These are phyloP conservation scores for Zoysia japonica DNA, from an alignment of 176 grass and related monocot genomes.

Conservation along the genomic window DNA sequence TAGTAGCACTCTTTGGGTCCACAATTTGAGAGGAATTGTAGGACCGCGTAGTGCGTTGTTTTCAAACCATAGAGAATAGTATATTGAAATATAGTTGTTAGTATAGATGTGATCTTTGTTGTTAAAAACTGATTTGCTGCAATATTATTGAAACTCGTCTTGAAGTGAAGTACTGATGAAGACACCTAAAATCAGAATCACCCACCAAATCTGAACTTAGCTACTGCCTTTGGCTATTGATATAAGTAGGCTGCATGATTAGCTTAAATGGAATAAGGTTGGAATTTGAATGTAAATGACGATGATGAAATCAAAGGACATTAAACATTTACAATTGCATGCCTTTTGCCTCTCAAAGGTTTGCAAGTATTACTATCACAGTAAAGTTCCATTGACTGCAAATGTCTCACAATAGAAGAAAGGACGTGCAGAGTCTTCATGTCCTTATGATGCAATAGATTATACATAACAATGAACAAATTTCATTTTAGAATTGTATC, in stretches of 20 bases:
- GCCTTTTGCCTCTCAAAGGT: not conserved
- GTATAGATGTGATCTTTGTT: not conserved
- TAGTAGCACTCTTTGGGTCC: too few relatives aligned
- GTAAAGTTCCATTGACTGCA: not conserved
- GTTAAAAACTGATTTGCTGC: not conserved
- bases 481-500: not conserved
- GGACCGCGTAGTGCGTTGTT: not conserved
- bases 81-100: not conserved
- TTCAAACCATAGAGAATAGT: not conserved
- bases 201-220: not conserved
- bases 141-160: not conserved
- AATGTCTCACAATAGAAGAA: not conserved
- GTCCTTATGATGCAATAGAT: not conserved
- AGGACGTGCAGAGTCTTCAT: not conserved
- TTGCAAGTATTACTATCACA: not conserved
- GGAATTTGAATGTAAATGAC: not conserved
- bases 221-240: not conserved
- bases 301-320: not conserved
- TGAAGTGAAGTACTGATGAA: not conserved
- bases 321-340: not conserved
- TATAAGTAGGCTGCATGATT: not conserved
- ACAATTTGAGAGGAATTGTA: not conserved
- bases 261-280: not conserved
- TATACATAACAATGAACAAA: not conserved
- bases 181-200: not conserved